Evolutionary conservation across 108 stramenopile species (phyloP).

Genomic region (Nannochloropsis salina): DNA sequence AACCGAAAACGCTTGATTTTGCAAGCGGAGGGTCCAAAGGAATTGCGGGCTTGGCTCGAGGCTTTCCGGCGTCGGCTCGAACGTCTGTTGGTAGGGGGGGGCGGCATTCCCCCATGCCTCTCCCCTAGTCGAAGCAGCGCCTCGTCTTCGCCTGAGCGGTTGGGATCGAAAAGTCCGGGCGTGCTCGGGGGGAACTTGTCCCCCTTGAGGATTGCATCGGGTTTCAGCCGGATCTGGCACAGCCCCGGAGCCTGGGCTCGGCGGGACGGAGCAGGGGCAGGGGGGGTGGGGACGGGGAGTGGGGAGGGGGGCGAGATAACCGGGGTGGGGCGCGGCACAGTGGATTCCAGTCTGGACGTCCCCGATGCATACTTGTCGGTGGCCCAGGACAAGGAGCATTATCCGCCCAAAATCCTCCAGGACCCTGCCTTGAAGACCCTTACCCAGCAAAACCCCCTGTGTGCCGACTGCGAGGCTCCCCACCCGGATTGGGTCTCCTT

Average conservation of each 20-base stretch:
- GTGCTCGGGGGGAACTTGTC: too few relatives aligned
- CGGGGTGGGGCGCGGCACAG: background rate
- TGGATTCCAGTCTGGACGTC: too few relatives aligned
- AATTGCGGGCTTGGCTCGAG: constrained; percentile 65
- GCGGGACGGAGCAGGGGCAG: background rate
- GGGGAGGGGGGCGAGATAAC: background rate
- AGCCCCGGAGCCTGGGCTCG: background rate
- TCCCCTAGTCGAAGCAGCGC: background rate
- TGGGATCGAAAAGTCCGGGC: background rate
- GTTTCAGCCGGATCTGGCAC: too few relatives aligned
- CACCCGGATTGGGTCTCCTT: constrained; percentile 33
- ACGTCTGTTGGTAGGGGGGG: background rate
- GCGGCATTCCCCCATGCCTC: background rate
- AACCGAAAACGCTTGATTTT: constrained; percentile 65
- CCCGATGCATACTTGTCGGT: background rate
- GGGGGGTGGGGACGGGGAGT: background rate
- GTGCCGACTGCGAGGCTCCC: constrained; percentile 30
- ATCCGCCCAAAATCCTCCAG: background rate
- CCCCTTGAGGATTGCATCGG: too few relatives aligned
- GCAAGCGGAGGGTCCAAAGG: constrained; percentile 71
- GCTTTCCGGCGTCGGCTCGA: constrained; percentile 51
- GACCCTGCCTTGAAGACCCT: background rate
- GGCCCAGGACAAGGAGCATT: background rate
- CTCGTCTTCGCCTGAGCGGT: background rate
- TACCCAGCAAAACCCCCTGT: constrained; percentile 25